Evolutionary conservation across 2,329 filamentous ascomycete genomes (phyloP).

Genomic region (Cucurbitaria berberidis): DNA sequence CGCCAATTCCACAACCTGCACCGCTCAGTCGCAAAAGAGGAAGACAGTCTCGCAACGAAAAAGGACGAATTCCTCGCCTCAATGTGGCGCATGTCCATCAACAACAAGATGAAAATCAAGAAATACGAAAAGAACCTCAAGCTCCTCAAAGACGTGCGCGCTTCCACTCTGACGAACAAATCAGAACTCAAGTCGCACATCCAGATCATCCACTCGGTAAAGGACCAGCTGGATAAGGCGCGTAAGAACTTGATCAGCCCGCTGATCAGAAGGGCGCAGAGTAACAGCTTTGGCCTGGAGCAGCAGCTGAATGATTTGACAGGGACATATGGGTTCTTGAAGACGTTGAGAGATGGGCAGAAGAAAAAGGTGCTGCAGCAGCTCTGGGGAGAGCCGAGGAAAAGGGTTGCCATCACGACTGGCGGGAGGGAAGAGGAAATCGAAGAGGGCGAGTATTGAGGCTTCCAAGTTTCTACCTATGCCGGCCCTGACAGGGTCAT

Average conservation of each 20-base stretch:
- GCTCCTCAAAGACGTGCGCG: slow-evolving; percentile 77
- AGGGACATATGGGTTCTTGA: slow-evolving; percentile 78
- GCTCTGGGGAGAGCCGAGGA: slow-evolving; percentile 58
- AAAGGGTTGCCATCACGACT: slow-evolving; percentile 35
- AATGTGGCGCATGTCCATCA: slow-evolving; percentile 85
- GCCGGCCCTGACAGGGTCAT: too few species aligned
- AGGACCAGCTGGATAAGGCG: slow-evolving; percentile 84
- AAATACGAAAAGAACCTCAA: slow-evolving; percentile 92
- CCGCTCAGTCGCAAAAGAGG: slow-evolving; percentile 82
- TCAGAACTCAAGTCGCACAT: slow-evolving; percentile 86
- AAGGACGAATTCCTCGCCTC: slow-evolving; percentile 82
- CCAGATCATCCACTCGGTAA: slow-evolving; percentile 79
- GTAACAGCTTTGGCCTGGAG: slow-evolving; percentile 75
- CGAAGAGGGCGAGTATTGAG: slow-evolving; percentile 13
- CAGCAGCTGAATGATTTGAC: slow-evolving; percentile 85
- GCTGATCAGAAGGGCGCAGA: slow-evolving; percentile 72
- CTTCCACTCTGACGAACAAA: slow-evolving; percentile 87
- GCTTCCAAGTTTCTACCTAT: too few species aligned
- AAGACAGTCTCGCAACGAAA: slow-evolving; percentile 77
- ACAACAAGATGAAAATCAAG: slow-evolving; percentile 74
- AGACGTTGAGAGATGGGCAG: slow-evolving; percentile 76
- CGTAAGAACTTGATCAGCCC: slow-evolving; percentile 84
- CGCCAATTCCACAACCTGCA: slow-evolving; percentile 88
- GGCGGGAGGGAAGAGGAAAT: slow-evolving; percentile 24
- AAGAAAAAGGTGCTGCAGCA: slow-evolving; percentile 83